These are phyloP conservation scores for Exophiala dermatitidis DNA, from an alignment of 2,329 filamentous ascomycete genomes.

Conservation along the genomic window DNA sequence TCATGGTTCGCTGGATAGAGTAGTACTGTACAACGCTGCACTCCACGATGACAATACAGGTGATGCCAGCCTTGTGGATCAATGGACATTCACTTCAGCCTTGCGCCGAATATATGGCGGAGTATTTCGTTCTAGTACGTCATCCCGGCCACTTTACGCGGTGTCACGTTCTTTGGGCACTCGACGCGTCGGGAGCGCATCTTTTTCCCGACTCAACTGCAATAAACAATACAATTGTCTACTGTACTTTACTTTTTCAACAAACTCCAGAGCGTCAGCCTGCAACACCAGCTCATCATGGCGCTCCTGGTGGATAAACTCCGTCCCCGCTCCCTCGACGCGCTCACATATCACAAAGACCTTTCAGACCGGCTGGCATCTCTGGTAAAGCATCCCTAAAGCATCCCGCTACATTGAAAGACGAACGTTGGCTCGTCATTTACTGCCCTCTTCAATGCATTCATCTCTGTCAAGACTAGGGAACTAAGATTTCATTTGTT, in stretches of 20 bases:
- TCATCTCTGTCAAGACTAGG: too few relatives aligned
- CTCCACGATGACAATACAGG: too few relatives aligned
- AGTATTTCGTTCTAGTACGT: conserved; percentile 1
- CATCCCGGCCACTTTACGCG: conserved; percentile 12
- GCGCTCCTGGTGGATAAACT: conserved; percentile 60
- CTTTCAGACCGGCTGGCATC: conserved; percentile 81
- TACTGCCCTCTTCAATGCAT: too few relatives aligned
- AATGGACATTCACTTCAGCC: neutral
- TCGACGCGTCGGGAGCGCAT: conserved; percentile 3
- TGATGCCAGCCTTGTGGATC: too few relatives aligned
- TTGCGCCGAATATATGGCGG: neutral
- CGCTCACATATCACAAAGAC: conserved; percentile 78
- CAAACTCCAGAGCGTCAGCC: neutral
- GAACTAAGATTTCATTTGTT: too few relatives aligned
- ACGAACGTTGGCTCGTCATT: too few relatives aligned
- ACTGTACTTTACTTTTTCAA: too few relatives aligned
- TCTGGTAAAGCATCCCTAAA: too few relatives aligned
- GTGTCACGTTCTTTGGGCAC: neutral
- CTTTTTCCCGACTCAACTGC: too few relatives aligned
- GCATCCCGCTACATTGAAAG: conserved; percentile 28
- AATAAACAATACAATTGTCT: too few relatives aligned
- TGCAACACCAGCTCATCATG: conserved; percentile 39
- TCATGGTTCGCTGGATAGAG: too few relatives aligned
- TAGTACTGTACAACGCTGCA: too few relatives aligned
- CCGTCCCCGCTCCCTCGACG: conserved; percentile 44